Evolutionary conservation across 2,329 filamentous ascomycete genomes (phyloP).

Genomic region (Diaporthe ampelina): DNA sequence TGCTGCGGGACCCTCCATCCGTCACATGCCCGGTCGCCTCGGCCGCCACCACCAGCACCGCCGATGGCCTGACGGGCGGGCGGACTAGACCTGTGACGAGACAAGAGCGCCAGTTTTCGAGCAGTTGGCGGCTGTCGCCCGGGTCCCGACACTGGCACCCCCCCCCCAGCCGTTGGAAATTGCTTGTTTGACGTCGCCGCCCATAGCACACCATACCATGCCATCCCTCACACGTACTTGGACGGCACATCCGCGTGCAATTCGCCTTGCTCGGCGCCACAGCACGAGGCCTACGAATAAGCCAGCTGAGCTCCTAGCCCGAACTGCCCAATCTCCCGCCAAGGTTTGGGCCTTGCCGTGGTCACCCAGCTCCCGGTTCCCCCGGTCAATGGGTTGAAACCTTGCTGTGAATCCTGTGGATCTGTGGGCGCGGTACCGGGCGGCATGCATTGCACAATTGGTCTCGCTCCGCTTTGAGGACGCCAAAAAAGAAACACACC

Average conservation of each 20-base stretch:
- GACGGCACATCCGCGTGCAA: neutral
- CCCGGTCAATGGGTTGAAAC: constrained; percentile 33
- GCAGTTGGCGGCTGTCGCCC: constrained; percentile 26
- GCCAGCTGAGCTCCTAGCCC: constrained; percentile 29
- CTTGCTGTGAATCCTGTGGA: constrained; percentile 26
- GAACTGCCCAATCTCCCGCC: constrained; percentile 29
- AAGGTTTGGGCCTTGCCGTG: constrained; percentile 26
- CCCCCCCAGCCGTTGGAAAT: constrained; percentile 18
- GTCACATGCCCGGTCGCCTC: constrained; percentile 27
- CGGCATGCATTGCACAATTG: constrained; percentile 12
- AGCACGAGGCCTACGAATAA: constrained; percentile 15
- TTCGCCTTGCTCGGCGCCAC: constrained; percentile 9
- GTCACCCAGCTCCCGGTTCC: constrained; percentile 26
- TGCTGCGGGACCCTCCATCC: constrained; percentile 7
- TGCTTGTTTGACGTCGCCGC: constrained; percentile 15
- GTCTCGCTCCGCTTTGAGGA: constrained; percentile 26
- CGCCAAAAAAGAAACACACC: constrained; percentile 25
- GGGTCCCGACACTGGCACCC: neutral
- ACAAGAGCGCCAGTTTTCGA: neutral
- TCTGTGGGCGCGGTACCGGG: constrained; percentile 26
- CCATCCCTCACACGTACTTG: constrained; percentile 3
- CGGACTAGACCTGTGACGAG: neutral
- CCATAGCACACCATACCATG: neutral
- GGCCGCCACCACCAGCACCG: neutral
- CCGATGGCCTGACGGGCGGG: constrained; percentile 12